These are phyloP conservation scores for Entomortierella lignicola DNA, from an alignment of 192 early-diverging fungal genomes.

Conservation along the genomic window DNA sequence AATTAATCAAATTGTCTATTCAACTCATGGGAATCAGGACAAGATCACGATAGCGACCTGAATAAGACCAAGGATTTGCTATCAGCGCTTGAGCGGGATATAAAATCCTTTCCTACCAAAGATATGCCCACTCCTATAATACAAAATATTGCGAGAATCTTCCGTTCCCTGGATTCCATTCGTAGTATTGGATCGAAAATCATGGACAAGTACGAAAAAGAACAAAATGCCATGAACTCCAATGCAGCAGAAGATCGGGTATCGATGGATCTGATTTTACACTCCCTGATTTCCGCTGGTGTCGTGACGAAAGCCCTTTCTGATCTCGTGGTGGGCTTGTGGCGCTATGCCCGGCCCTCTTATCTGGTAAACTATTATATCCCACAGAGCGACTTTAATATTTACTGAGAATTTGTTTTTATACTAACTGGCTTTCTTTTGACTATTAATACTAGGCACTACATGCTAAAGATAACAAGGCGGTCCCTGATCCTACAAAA, in stretches of 20 bases:
- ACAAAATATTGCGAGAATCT: constrained; percentile 38
- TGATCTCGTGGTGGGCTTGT: constrained; percentile 8
- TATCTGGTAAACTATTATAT: constrained; percentile 18
- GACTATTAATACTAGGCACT: constrained; percentile 1
- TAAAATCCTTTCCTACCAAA: background rate
- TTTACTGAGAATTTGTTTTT: too few species aligned
- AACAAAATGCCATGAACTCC: background rate
- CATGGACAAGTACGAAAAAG: constrained; percentile 19
- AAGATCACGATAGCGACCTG: background rate
- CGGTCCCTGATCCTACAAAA: constrained; percentile 22
- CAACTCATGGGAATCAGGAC: background rate
- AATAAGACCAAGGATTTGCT: background rate
- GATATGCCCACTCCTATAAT: background rate
- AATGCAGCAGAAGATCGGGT: too few species aligned
- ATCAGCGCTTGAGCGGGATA: background rate
- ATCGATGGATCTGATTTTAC: background rate
- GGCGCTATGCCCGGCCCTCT: background rate
- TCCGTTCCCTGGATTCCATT: constrained; percentile 38
- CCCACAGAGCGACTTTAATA: background rate
- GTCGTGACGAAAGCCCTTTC: constrained; percentile 6
- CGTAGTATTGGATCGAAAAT: constrained; percentile 35
- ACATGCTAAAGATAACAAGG: background rate
- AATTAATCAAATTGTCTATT: background rate
- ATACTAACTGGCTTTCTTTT: too few species aligned
- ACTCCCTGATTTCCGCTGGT: background rate